These are phyloP conservation scores for Saussurea involucrata DNA, from an alignment of 129 eudicot genomes.

Conservation along the genomic window DNA sequence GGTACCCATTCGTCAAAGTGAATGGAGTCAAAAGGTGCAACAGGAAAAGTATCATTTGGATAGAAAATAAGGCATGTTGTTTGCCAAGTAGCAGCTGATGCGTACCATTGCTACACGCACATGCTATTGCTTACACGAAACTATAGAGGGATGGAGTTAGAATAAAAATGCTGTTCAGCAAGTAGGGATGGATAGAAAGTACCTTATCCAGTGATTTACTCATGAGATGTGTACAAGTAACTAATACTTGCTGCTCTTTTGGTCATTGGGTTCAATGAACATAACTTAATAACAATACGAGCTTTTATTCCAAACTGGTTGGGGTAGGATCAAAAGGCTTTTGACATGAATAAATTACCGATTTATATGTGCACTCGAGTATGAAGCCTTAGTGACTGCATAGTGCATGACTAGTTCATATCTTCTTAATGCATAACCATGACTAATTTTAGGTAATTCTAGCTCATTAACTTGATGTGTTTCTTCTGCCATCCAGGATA, in stretches of 20 bases:
- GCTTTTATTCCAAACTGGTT: neutral
- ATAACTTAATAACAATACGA: neutral
- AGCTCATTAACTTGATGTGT: neutral
- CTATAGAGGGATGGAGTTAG: neutral
- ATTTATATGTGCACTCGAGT: neutral
- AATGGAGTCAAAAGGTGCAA: neutral
- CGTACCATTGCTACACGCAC: neutral
- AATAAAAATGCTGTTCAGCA: neutral
- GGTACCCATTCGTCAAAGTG: neutral
- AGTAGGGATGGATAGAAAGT: slow-evolving; percentile 1
- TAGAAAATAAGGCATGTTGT: neutral
- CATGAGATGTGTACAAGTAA: neutral
- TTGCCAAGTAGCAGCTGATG: neutral
- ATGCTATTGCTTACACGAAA: neutral
- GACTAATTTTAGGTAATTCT: neutral
- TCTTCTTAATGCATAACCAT: neutral
- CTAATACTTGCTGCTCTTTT: neutral
- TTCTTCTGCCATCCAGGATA: slow-evolving; percentile 57
- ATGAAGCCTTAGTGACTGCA: neutral
- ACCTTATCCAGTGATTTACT: neutral
- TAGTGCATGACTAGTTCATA: neutral
- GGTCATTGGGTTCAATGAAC: neutral
- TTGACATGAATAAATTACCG: neutral
- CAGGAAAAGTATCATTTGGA: neutral
- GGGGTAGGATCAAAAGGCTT: neutral